phyloP scores from a whole-genome alignment of 1,139 yeast species.

The Zygotorulaspora mrakii region DNA sequence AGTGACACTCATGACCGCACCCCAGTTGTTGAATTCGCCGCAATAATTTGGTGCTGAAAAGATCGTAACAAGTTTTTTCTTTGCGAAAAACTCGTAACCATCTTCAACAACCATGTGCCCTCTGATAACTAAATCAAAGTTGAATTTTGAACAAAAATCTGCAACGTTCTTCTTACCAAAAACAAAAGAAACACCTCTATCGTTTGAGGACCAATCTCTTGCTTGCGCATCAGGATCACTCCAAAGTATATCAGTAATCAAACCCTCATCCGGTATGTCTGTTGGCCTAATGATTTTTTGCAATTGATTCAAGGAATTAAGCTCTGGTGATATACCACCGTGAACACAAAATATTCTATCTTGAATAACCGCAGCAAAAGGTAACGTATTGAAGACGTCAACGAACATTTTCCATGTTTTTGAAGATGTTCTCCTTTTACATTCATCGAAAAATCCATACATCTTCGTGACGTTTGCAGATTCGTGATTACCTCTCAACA shows the following conservation, averaged over 20 bases:
- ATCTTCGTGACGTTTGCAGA: slow-evolving; percentile 79
- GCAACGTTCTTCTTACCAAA: slow-evolving; percentile 74
- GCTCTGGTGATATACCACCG: slow-evolving; percentile 82
- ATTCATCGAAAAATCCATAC: slow-evolving; percentile 85
- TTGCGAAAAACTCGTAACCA: slow-evolving; percentile 83
- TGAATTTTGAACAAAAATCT: slow-evolving; percentile 62
- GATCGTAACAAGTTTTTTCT: slow-evolving; percentile 72
- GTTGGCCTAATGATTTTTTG: slow-evolving; percentile 74
- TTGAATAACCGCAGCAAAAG: slow-evolving; percentile 82
- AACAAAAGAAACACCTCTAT: slow-evolving; percentile 81
- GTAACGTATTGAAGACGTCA: slow-evolving; percentile 81
- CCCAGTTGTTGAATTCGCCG: slow-evolving; percentile 88
- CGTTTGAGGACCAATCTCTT: slow-evolving; percentile 74
- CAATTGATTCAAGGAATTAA: slow-evolving; percentile 62
- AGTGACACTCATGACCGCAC: slow-evolving; percentile 85
- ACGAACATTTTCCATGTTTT: slow-evolving; percentile 73
- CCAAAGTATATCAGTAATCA: slow-evolving; percentile 80
- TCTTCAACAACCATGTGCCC: slow-evolving; percentile 95
- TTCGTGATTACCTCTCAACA: slow-evolving; percentile 83
- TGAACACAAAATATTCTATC: slow-evolving; percentile 85
- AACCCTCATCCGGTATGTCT: slow-evolving; percentile 80
- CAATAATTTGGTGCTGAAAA: slow-evolving; percentile 89
- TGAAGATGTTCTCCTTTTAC: slow-evolving; percentile 67
- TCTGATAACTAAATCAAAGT: slow-evolving; percentile 74
- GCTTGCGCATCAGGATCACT: slow-evolving; percentile 76